A percentile compares a stretch with the other conserved stretches of the same genome.
Evolutionary conservation across 2,329 filamentous ascomycete genomes (phyloP).

Genomic region (Aspergillus sp.): DNA sequence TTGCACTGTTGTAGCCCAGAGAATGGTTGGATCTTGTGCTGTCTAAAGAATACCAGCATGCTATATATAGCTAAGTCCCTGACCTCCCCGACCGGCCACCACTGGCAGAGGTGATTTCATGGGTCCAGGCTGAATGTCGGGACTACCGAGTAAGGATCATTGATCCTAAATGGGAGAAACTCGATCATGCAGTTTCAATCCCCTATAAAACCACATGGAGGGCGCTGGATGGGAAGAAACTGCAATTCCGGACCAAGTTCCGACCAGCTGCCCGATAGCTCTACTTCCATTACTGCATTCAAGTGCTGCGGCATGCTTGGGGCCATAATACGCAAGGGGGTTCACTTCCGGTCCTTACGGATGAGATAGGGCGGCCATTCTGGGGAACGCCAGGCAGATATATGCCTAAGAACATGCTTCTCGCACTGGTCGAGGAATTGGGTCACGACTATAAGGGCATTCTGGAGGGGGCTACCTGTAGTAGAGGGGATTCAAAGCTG

Average conservation of each 20-base stretch:
- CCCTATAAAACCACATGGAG: too few relatives aligned
- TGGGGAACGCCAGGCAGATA: constrained; percentile 19
- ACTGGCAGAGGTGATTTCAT: not conserved
- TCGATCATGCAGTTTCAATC: too few relatives aligned
- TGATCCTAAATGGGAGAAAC: not conserved
- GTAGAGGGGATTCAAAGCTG: not conserved
- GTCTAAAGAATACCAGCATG: too few relatives aligned
- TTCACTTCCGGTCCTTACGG: too few relatives aligned
- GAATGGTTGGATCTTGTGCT: too few relatives aligned
- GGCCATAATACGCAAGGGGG: not conserved
- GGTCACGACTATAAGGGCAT: constrained; percentile 3
- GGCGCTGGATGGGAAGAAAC: too few relatives aligned
- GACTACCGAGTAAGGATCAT: not conserved
- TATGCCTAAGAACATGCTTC: constrained; percentile 14
- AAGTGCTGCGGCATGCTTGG: constrained; percentile 17
- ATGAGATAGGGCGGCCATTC: not conserved
- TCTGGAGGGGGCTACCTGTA: not conserved
- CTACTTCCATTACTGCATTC: constrained; percentile 22
- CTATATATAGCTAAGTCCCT: too few relatives aligned
- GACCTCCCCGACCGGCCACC: constrained; percentile 4
- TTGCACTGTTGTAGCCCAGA: too few relatives aligned
- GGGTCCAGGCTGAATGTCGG: not conserved
- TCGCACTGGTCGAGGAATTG: constrained; percentile 9
- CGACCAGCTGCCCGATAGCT: constrained; percentile 19
- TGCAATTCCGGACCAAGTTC: not conserved